phyloP scores from a whole-genome alignment of 495 filamentous ascomycete species.

The Lophium mytilinum region DNA sequence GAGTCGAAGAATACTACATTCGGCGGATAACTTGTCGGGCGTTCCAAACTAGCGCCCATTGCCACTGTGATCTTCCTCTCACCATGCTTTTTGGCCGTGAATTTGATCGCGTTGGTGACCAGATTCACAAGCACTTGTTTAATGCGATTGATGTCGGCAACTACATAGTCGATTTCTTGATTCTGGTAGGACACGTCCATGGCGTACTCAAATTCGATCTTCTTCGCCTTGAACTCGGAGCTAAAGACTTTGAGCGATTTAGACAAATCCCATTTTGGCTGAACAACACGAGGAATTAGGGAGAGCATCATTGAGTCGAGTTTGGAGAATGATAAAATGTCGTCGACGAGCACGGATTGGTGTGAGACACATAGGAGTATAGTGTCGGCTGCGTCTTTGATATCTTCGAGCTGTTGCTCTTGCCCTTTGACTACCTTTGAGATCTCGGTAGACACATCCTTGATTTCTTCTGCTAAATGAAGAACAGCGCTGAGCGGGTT shows the following conservation, averaged over 20 bases:
- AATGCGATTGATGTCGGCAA: conserved; percentile 30
- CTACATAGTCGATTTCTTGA: conserved; percentile 24
- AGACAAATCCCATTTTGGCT: conserved; percentile 26
- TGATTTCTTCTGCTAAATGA: conserved; percentile 33
- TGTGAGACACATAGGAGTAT: conserved; percentile 32
- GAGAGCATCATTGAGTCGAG: conserved; percentile 34
- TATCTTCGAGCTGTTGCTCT: conserved; percentile 9
- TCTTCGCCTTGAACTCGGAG: conserved; percentile 30
- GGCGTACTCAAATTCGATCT: conserved; percentile 26
- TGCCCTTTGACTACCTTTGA: background rate
- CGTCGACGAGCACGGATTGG: conserved; percentile 33
- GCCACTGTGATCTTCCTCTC: conserved; percentile 24
- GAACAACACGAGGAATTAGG: conserved; percentile 22
- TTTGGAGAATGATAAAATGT: conserved; percentile 34
- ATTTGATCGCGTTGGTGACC: conserved; percentile 35
- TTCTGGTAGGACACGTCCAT: conserved; percentile 29
- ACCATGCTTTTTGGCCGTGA: conserved; percentile 28
- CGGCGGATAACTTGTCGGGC: conserved; percentile 29
- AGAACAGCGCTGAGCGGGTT: conserved; percentile 34
- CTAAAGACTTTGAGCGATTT: conserved; percentile 31
- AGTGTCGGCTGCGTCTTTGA: conserved; percentile 29
- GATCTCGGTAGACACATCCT: conserved; percentile 16
- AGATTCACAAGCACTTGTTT: conserved; percentile 34
- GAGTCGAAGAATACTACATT: conserved; percentile 32
- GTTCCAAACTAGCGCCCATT: conserved; percentile 24